phyloP scores from a whole-genome alignment of 148 eudicot species.

The Suaeda aralocaspica region DNA sequence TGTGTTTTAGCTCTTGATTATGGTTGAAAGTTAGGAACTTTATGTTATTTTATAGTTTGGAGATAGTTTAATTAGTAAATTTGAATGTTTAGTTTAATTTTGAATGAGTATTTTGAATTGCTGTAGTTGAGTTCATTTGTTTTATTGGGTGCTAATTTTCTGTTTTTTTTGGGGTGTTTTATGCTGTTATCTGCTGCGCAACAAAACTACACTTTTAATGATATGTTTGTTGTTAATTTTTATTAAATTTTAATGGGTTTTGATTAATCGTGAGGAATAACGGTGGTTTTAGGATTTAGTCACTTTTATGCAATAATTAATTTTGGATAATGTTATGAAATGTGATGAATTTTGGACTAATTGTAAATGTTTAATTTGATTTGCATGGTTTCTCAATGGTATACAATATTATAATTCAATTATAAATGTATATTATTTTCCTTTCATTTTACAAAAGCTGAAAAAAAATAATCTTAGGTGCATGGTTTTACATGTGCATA shows the following conservation, averaged over 20 bases:
- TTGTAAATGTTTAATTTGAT: background rate
- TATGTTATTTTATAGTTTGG: no score
- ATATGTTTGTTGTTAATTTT: background rate
- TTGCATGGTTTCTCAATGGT: background rate
- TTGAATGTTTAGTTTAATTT: no score
- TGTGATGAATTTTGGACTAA: background rate
- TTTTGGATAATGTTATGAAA: background rate
- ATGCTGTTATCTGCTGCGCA: no score
- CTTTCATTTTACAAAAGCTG: background rate
- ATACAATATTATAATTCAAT: background rate
- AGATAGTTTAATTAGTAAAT: no score
- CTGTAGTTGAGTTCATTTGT: no score
- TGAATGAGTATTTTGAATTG: no score
- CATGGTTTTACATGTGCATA: no score
- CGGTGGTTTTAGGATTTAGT: background rate
- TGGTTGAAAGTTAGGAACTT: background rate
- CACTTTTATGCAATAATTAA: background rate
- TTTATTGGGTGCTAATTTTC: no score
- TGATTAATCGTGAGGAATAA: background rate
- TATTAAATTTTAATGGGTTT: background rate
- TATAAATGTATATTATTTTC: background rate
- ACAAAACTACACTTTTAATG: no score
- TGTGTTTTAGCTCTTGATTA: constrained; percentile 2
- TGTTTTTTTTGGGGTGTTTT: no score
- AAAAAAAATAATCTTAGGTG: no score